Percentiles rank a stretch among this genome's conserved stretches.
Conservation (phyloP, 108 stramenopile genomes). For the Nitzschia palea region DNA sequence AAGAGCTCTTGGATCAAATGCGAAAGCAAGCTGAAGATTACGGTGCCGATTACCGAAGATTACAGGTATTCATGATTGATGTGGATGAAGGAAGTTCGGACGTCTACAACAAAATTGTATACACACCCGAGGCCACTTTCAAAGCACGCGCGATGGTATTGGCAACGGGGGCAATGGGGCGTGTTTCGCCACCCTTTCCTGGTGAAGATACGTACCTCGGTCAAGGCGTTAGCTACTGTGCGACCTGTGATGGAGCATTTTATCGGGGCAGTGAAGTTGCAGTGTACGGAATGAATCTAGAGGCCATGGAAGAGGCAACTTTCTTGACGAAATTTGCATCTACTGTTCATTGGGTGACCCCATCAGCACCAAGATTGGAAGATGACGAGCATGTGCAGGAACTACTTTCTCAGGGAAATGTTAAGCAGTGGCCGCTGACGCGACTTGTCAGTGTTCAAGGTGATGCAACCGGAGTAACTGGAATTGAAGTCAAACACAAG, state of each 20-base stretch:
- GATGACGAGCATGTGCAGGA: slow-evolving; percentile 31
- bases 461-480: slow-evolving; percentile 47
- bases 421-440: slow-evolving; percentile 42
- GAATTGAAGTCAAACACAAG: slow-evolving; percentile 30
- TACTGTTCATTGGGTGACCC: slow-evolving; percentile 62
- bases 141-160: slow-evolving; percentile 54
- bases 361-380: slow-evolving; percentile 12
- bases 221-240: slow-evolving; percentile 87
- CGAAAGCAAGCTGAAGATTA: slow-evolving; percentile 47
- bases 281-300: slow-evolving; percentile 54
- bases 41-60: slow-evolving; percentile 40
- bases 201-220: slow-evolving; percentile 81
- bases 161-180: slow-evolving; percentile 86
- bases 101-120: slow-evolving; percentile 30
- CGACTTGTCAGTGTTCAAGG: slow-evolving; percentile 45
- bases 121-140: slow-evolving; percentile 31
- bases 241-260: slow-evolving; percentile 90
- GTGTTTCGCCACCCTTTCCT: slow-evolving; percentile 47
- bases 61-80: slow-evolving; percentile 42
- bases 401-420: slow-evolving; percentile 31
- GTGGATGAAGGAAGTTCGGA: slow-evolving; percentile 9
- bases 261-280: slow-evolving; percentile 73
- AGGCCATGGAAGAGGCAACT: slow-evolving; percentile 74
- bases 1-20: slow-evolving; percentile 45
- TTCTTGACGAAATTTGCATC: slow-evolving; percentile 65